Conservation (phyloP, 129 eudicot species). For the Arctium lappa region DNA sequence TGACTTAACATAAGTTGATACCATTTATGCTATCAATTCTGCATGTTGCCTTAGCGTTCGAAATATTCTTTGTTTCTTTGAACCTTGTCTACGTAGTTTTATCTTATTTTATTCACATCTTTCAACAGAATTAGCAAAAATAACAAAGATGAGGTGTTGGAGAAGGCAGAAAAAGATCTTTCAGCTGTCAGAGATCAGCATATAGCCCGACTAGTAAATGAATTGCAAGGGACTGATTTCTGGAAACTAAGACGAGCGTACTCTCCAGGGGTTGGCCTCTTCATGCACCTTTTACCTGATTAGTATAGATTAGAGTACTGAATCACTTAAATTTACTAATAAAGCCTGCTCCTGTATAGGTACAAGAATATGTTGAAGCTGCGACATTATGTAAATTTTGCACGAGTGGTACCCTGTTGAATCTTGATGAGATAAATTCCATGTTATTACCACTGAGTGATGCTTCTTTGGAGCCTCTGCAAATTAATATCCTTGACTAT, state of each 20-base stretch:
- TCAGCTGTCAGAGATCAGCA: constrained; percentile 70
- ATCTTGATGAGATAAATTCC: constrained; percentile 83
- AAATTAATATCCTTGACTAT: constrained; percentile 87
- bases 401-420: constrained; percentile 63
- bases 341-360: constrained; percentile 37
- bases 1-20: background rate
- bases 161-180: constrained; percentile 86
- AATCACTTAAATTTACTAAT: constrained; percentile 3
- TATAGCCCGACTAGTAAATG: constrained; percentile 67
- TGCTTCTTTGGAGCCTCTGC: constrained; percentile 85
- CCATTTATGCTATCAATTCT: background rate
- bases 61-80: background rate
- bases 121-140: constrained; percentile 66
- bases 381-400: constrained; percentile 89
- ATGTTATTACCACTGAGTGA: constrained; percentile 73
- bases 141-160: constrained; percentile 80
- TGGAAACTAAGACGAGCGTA: constrained; percentile 98
- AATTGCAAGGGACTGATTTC: constrained; percentile 81
- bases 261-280: constrained; percentile 81
- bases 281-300: constrained; percentile 12
- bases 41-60: too few species aligned
- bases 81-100: background rate
- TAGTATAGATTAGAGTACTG: background rate
- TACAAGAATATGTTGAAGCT: constrained; percentile 96
- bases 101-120: constrained; percentile 10